These are phyloP conservation scores for Polygonum maritimum DNA, from an alignment of 148 eudicot genomes.

Conservation along the genomic window DNA sequence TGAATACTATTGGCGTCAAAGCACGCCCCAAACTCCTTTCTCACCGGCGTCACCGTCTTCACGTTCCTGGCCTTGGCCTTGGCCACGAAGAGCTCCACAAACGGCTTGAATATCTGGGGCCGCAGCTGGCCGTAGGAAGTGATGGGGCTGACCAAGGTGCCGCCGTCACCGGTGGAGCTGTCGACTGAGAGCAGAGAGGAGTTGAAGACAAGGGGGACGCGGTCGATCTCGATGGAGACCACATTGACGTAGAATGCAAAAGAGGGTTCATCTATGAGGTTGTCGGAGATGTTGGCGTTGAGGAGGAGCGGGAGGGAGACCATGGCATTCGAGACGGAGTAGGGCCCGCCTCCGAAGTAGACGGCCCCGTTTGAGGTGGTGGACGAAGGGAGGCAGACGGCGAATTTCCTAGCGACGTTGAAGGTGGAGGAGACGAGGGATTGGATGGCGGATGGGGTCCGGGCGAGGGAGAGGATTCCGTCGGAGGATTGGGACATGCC, in stretches of 20 bases:
- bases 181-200: conserved; percentile 14
- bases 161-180: conserved; percentile 13
- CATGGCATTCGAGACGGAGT: conserved; percentile 15
- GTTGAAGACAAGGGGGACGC: conserved; percentile 7
- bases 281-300: conserved; percentile 8
- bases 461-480: conserved; percentile 25
- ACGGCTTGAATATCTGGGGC: conserved; percentile 17
- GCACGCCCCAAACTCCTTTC: conserved; percentile 17
- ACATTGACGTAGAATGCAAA: conserved; percentile 19
- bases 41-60: conserved; percentile 11
- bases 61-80: conserved; percentile 2
- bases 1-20: conserved; percentile 13
- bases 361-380: conserved; percentile 13
- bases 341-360: conserved; percentile 31
- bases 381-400: conserved; percentile 12
- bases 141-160: conserved; percentile 20
- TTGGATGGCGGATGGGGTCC: conserved; percentile 12
- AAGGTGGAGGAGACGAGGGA: conserved; percentile 19
- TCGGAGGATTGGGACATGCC: conserved; percentile 19
- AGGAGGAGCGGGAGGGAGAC: conserved; percentile 18
- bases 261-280: neutral
- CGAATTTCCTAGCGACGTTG: conserved; percentile 22
- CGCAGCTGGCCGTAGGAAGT: conserved; percentile 17
- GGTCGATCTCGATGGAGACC: conserved; percentile 11
- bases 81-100: conserved; percentile 5